A percentile compares a stretch with the other conserved stretches of the same genome.
Evolutionary conservation across 2,329 filamentous ascomycete genomes (phyloP).

Genomic region (Alternaria solani): DNA sequence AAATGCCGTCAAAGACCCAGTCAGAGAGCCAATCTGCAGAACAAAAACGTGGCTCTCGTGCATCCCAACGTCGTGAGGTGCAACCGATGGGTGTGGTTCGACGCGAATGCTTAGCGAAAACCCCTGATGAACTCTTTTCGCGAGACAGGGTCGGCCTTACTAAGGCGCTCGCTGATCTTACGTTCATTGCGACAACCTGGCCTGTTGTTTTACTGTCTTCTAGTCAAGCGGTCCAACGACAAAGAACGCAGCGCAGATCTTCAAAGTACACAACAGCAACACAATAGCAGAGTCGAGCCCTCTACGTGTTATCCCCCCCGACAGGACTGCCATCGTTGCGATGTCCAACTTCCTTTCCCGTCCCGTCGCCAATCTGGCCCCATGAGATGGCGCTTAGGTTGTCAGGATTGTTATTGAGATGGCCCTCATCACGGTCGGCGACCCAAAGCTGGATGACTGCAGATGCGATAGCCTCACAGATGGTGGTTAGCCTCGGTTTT

Average conservation of each 20-base stretch:
- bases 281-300: accelerated
- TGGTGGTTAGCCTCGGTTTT: background rate
- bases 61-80: background rate
- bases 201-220: background rate
- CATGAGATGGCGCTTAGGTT: background rate
- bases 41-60: background rate
- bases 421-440: background rate
- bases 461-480: background rate
- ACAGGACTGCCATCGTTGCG: background rate
- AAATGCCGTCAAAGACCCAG: background rate
- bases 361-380: background rate
- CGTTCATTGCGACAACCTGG: background rate
- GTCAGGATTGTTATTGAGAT: background rate
- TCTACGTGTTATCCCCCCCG: background rate
- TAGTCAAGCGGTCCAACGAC: background rate
- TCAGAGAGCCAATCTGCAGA: background rate
- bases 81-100: background rate
- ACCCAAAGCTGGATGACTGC: background rate
- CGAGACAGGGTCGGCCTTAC: background rate
- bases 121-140: background rate
- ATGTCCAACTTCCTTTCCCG: background rate
- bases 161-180: background rate
- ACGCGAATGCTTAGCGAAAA: background rate
- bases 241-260: background rate
- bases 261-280: background rate